These are phyloP conservation scores for Ceriops tagal DNA, from an alignment of 345 rosid genomes.

Conservation along the genomic window DNA sequence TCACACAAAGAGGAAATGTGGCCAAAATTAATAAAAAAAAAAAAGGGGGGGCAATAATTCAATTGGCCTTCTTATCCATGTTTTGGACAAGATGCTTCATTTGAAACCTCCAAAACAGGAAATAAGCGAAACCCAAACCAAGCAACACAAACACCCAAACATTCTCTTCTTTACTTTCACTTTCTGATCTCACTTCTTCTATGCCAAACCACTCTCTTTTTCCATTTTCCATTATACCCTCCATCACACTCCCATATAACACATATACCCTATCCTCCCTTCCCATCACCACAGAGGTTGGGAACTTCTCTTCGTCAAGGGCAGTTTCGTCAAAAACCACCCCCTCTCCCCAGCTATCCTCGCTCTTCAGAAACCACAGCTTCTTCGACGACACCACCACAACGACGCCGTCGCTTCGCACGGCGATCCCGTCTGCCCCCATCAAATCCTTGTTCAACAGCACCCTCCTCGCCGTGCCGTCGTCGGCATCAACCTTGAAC, in stretches of 20 bases:
- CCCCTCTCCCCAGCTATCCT: constrained; percentile 70
- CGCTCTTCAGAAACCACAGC: constrained; percentile 70
- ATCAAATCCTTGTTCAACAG: constrained; percentile 44
- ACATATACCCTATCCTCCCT: constrained; percentile 66
- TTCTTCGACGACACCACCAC: constrained; percentile 53
- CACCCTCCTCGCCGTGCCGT: constrained; percentile 58
- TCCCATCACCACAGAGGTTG: constrained; percentile 58
- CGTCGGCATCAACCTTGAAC: constrained; percentile 71
- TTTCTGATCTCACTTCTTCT: constrained; percentile 48
- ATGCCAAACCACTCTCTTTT: constrained; percentile 49
- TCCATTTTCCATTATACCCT: constrained; percentile 44
- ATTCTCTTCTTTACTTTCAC: constrained; percentile 48
- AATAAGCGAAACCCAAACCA: constrained; percentile 76
- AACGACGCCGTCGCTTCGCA: constrained; percentile 59
- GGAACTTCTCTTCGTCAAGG: constrained; percentile 54
- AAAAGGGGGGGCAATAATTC: background rate
- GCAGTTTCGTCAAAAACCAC: constrained; percentile 60
- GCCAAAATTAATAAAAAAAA: background rate
- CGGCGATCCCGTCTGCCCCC: constrained; percentile 59
- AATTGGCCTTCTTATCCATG: constrained; percentile 51
- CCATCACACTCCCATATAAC: constrained; percentile 58
- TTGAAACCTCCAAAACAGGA: constrained; percentile 69
- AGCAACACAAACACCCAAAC: constrained; percentile 58
- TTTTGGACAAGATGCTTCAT: constrained; percentile 60
- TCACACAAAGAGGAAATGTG: too few species aligned